phyloP scores from a whole-genome alignment of 495 filamentous ascomycete genomes.

The Venustampulla echinocandica region DNA sequence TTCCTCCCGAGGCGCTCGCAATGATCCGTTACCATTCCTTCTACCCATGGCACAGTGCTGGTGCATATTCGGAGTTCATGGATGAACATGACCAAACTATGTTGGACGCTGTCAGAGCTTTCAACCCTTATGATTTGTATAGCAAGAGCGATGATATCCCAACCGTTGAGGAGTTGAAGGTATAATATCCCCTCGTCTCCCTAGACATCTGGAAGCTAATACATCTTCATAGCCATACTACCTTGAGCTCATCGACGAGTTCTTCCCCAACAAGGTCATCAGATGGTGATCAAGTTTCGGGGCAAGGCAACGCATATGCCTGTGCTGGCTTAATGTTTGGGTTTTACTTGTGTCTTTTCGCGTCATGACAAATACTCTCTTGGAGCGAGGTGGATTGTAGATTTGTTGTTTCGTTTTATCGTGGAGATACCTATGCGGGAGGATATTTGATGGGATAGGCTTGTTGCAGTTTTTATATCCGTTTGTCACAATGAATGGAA shows the following conservation, averaged over 20 bases:
- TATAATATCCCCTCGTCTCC: conserved; percentile 16
- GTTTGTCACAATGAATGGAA: too few relatives aligned
- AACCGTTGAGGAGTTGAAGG: conserved; percentile 63
- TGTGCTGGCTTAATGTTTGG: too few relatives aligned
- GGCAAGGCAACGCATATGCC: too few relatives aligned
- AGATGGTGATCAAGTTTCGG: conserved; percentile 48
- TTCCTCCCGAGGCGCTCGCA: conserved; percentile 73
- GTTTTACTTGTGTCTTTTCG: too few relatives aligned
- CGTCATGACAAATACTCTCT: too few relatives aligned
- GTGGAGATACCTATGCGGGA: too few relatives aligned
- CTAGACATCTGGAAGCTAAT: not conserved
- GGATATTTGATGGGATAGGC: too few relatives aligned
- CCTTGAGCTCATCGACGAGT: conserved; percentile 75
- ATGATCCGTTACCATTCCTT: conserved; percentile 90
- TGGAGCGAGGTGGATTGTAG: too few relatives aligned
- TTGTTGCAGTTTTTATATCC: too few relatives aligned
- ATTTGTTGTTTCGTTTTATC: too few relatives aligned
- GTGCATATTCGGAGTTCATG: conserved; percentile 74
- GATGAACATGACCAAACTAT: conserved; percentile 68
- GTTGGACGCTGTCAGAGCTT: conserved; percentile 71
- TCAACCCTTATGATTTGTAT: conserved; percentile 88
- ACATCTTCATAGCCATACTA: conserved; percentile 59
- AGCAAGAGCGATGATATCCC: conserved; percentile 82
- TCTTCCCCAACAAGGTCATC: conserved; percentile 67
- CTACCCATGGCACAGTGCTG: conserved; percentile 79